phyloP scores from a whole-genome alignment of 2,329 filamentous ascomycete genomes.

The Botrytis cinerea region DNA sequence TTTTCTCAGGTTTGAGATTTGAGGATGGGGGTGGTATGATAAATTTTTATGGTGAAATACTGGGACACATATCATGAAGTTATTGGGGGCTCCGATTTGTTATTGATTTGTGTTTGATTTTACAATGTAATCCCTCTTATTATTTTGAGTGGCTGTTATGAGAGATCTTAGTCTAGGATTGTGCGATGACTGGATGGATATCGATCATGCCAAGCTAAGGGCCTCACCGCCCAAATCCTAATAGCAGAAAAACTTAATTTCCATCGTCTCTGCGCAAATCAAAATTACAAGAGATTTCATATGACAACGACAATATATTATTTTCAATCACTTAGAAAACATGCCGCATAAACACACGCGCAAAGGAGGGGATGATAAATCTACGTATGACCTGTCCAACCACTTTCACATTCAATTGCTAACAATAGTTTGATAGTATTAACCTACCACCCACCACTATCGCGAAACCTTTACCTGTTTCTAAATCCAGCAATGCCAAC shows the following conservation, averaged over 20 bases:
- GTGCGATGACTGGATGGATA: background rate
- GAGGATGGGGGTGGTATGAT: background rate
- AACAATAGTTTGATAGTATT: conserved; percentile 34
- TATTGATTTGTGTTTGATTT: background rate
- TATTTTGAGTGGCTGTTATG: background rate
- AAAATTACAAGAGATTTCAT: background rate
- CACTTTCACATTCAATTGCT: conserved; percentile 14
- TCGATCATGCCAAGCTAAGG: background rate
- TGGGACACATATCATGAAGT: background rate
- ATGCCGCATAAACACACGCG: conserved; percentile 92
- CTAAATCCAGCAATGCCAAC: conserved; percentile 48
- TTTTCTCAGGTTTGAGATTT: background rate
- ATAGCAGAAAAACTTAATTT: conserved; percentile 14
- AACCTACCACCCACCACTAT: conserved; percentile 59
- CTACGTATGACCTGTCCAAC: conserved; percentile 48
- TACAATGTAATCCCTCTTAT: background rate
- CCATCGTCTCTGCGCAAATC: background rate
- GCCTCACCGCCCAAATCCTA: background rate
- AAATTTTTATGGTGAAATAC: background rate
- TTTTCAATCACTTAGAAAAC: background rate
- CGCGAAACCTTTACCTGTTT: conserved; percentile 60
- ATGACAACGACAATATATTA: background rate
- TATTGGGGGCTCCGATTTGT: background rate
- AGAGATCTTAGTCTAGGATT: background rate
- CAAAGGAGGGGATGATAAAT: conserved; percentile 56